A percentile compares a stretch with the other conserved stretches of the same genome.
phyloP scores from a whole-genome alignment of 768 basidiomycete species.

The Sistotremastrum suecicum region DNA sequence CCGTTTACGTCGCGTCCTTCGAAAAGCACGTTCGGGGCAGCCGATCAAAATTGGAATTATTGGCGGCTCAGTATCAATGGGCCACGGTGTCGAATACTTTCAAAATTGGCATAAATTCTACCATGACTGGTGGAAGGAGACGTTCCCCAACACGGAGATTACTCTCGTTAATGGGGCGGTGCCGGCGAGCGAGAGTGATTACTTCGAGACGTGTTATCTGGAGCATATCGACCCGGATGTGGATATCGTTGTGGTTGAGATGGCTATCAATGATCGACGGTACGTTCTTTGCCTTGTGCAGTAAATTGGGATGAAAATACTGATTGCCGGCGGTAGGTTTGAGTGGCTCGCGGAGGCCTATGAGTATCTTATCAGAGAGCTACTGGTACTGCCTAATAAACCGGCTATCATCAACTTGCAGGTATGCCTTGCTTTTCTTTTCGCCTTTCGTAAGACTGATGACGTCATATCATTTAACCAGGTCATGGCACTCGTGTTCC shows the following conservation, averaged over 20 bases:
- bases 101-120: constrained; percentile 2
- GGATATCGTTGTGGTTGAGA: constrained; percentile 5
- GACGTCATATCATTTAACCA: neutral
- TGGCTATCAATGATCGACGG: constrained; percentile 7
- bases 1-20: constrained; percentile 4
- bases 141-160: constrained; percentile 3
- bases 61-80: constrained; percentile 4
- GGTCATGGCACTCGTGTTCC: constrained; percentile 4
- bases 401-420: constrained; percentile 6
- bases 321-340: neutral
- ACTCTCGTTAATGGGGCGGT: constrained; percentile 6
- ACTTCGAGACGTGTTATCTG: constrained; percentile 7
- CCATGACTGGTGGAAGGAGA: constrained; percentile 1
- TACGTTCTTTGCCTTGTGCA: neutral
- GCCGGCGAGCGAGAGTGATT: constrained; percentile 4
- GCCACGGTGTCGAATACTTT: constrained; percentile 2
- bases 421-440: constrained; percentile 1
- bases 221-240: constrained; percentile 5
- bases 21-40: constrained; percentile 1
- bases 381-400: constrained; percentile 3
- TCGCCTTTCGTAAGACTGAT: neutral
- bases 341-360: constrained; percentile 5
- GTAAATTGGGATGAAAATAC: neutral
- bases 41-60: constrained; percentile 4
- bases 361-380: constrained; percentile 5